phyloP scores from a whole-genome alignment of 208 protist species.

The Trypanosoma brucei region DNA sequence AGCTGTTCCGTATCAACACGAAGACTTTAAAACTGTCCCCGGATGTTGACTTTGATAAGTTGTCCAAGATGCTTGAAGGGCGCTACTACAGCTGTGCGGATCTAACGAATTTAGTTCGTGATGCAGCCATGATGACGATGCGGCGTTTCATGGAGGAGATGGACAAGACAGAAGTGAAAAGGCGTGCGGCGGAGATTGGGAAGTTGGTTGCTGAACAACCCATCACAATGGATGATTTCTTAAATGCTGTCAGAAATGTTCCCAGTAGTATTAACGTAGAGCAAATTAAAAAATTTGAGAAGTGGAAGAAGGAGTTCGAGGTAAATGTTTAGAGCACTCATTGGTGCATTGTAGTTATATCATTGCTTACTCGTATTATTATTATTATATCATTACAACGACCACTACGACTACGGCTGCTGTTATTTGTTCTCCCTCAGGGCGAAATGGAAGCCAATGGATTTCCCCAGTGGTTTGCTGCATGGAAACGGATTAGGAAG shows the following conservation, averaged over 20 bases:
- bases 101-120: constrained; percentile 87
- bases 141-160: constrained; percentile 80
- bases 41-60: constrained; percentile 73
- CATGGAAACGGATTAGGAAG: background rate
- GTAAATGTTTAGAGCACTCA: constrained; percentile 15
- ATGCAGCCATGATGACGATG: constrained; percentile 93
- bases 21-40: constrained; percentile 53
- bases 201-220: constrained; percentile 76
- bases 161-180: constrained; percentile 62
- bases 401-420: background rate
- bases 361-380: background rate
- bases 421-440: background rate
- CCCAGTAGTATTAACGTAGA: constrained; percentile 83
- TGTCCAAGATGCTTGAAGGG: constrained; percentile 76
- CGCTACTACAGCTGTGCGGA: constrained; percentile 89
- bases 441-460: background rate
- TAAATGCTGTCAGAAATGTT: constrained; percentile 73
- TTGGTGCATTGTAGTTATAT: background rate
- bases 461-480: background rate
- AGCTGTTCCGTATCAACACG: constrained; percentile 83
- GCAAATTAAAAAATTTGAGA: constrained; percentile 83
- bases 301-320: constrained; percentile 88
- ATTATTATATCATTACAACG: background rate
- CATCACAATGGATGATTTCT: constrained; percentile 83
- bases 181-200: constrained; percentile 77